Evolutionary conservation across 208 protist genomes (phyloP), one percentile per base, ranked within the genome.

Genomic region (Herpetomonas samuelpessoai): DNA sequence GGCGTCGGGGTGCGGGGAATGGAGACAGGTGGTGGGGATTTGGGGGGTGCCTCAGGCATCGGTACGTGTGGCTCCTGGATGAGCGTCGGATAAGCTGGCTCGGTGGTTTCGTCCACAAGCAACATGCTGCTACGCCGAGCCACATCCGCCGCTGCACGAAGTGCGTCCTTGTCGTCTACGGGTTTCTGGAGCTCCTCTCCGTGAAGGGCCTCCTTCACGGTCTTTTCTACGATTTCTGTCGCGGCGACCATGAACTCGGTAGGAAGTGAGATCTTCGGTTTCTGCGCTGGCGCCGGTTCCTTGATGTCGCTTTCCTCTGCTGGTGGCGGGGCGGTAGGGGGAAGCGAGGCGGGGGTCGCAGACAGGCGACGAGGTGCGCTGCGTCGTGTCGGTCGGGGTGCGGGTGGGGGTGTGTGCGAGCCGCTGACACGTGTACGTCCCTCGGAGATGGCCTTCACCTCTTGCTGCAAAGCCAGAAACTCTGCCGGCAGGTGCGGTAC

Each of bases 51-150:
- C 1, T 53, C 64, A 3, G 68, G 66, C 19, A 68, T 52, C 2
- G 71, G 61, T 21, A 60, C 7, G 51, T 83, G 76, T 9, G 71
- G 76, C 19, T 75, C 63, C 52, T 83, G 76, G 19, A 83, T 59
- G 3, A 69, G 50, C 6, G 71, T 19, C 18, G 53, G 66, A 25
- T 53, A 46, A 27, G 44, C 12, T 46, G 44, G 24, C 7, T 2
- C 3, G 41, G 2, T 16, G 0, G 55, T 68, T 14, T 53, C 51
- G 16, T 67, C 57, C 22, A 81, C 69, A 1, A 81, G 62, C n/a
- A 76, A 38, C 28, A 68, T 47, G 47, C 74, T 81, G 63, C 63
- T 68, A 44, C 74, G 68, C 2, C 44, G 57, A 14, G 19, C 54
- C n/a, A 46, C 28, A 19, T 0, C 56, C 28, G 47, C 44, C n/a